These are phyloP conservation scores for Jacaranda copaia DNA, from an alignment of 257 asterid species.

Conservation along the genomic window DNA sequence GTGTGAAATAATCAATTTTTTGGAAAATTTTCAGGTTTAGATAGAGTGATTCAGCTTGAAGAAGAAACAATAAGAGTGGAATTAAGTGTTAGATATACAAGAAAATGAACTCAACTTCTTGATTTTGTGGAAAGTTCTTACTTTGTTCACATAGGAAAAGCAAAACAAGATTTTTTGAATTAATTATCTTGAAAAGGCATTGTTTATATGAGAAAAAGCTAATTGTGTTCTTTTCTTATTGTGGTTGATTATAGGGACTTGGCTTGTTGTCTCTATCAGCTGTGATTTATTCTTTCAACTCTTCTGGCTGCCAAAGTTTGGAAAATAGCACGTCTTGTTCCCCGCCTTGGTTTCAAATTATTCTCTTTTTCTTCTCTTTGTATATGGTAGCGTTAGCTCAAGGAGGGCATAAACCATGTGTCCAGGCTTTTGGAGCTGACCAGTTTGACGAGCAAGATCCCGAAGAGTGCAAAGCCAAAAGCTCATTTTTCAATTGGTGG, in stretches of 20 bases:
- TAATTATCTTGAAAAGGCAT: slow-evolving; percentile 2
- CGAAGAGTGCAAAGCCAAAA: slow-evolving; percentile 60
- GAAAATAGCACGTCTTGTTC: slow-evolving; percentile 34
- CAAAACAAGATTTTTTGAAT: neutral
- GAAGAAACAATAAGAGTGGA: neutral
- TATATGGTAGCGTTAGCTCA: slow-evolving; percentile 54
- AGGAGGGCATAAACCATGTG: slow-evolving; percentile 66
- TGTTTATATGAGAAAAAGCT: slow-evolving; percentile 18
- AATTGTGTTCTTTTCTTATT: slow-evolving; percentile 11
- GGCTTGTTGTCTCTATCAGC: slow-evolving; percentile 47
- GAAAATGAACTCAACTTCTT: slow-evolving; percentile 9
- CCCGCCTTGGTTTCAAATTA: slow-evolving; percentile 43
- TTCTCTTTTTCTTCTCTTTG: slow-evolving; percentile 52
- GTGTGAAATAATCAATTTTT: neutral
- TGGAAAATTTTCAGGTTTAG: neutral
- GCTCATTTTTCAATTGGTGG: slow-evolving; percentile 91
- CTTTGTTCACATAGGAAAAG: neutral
- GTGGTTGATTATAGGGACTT: slow-evolving; percentile 52
- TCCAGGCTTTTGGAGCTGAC: slow-evolving; percentile 67
- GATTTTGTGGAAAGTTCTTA: neutral
- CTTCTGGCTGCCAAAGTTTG: slow-evolving; percentile 31
- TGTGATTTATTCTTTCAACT: slow-evolving; percentile 26
- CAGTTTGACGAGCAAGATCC: slow-evolving; percentile 71
- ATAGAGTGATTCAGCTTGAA: slow-evolving; percentile 13
- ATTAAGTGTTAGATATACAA: neutral